Evolutionary conservation across 345 rosid genomes (phyloP), one percentile per base, ranked within the genome.

Genomic region (Carallia brachiata): DNA sequence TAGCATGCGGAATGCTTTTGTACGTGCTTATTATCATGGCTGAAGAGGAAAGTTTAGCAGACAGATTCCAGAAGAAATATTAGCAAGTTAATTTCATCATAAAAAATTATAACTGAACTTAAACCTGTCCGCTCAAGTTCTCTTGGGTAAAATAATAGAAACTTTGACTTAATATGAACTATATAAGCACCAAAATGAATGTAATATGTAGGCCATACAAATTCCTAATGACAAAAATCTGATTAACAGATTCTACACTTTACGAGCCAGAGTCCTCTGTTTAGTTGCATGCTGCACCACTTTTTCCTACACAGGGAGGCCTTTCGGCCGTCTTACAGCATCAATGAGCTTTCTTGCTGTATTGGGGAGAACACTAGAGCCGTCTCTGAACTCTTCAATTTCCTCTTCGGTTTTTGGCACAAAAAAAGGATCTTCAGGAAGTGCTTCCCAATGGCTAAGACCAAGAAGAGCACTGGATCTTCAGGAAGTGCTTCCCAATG

Each of bases 361-460:
- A 73, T 91, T 91, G 0, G 78, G 96, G 64, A 82, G 94, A 50
- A 89, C 96, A 57, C 97, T 88, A 59, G 97, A 84, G 63, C 98
- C 96, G 55, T 94, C 91, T 12, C 96, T 91, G 53, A 87, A 91
- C 84, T 94, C 97, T 77, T 91, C 92, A n/a, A 83, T 80, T 78
- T 91, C 97, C 76, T 90, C 98, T 58, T 83, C 95, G 0, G 97
- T 91, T 81, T 85, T 87, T 7, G 97, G 96, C 13, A 89, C 86
- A 75, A 93, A 93, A 77, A 89, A 91, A 1, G 94, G 97, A 78
- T 93, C 98, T 77, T 88, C 94, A 2, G 90, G 77, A 0, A 93
- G 89, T 63, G 80, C 91, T 75, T 91, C 96, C 96, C 96, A 91
- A 34, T 91, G 97, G 71, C 97, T 91, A 65, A 93, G 83, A 61